These are phyloP conservation scores for Aspergillus baeticus DNA, from an alignment of 495 filamentous ascomycete species.

Conservation along the genomic window DNA sequence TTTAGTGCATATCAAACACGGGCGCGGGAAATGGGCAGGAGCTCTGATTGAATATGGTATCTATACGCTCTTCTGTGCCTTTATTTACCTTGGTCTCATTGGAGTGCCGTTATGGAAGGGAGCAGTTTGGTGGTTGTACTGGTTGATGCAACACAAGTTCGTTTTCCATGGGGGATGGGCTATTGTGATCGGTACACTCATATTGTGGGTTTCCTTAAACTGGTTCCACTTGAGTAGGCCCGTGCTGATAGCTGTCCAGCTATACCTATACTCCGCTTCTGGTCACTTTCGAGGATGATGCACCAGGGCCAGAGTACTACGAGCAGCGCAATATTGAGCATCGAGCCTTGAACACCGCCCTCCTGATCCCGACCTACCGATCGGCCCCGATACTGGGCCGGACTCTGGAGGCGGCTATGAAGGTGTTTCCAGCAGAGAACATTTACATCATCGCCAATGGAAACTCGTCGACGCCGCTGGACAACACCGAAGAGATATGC, in stretches of 20 bases:
- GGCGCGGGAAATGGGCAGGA: conserved; percentile 35
- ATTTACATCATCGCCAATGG: conserved; percentile 49
- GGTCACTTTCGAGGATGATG: conserved; percentile 37
- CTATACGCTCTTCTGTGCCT: conserved; percentile 29
- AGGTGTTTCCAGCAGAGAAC: conserved; percentile 42
- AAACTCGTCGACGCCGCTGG: conserved; percentile 37
- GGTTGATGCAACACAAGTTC: conserved; percentile 34
- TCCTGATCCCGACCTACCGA: conserved; percentile 50
- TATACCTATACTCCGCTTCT: conserved; percentile 41
- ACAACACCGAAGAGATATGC: conserved; percentile 47
- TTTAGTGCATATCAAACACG: conserved; percentile 13
- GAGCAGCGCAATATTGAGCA: conserved; percentile 20
- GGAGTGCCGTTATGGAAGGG: conserved; percentile 44
- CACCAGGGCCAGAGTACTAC: conserved; percentile 21
- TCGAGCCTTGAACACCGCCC: conserved; percentile 25
- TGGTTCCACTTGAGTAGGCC: neutral
- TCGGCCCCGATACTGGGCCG: conserved; percentile 40
- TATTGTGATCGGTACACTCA: conserved; percentile 34
- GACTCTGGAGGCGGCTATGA: conserved; percentile 43
- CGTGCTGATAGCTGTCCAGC: conserved; percentile 11
- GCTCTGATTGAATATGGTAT: conserved; percentile 34
- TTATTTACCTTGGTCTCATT: conserved; percentile 41
- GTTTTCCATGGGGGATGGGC: conserved; percentile 35
- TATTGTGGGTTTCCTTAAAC: conserved; percentile 24
- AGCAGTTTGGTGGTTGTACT: conserved; percentile 41